These are phyloP conservation scores for Pichia eremophila DNA, from an alignment of 805 yeast genomes.

Conservation along the genomic window DNA sequence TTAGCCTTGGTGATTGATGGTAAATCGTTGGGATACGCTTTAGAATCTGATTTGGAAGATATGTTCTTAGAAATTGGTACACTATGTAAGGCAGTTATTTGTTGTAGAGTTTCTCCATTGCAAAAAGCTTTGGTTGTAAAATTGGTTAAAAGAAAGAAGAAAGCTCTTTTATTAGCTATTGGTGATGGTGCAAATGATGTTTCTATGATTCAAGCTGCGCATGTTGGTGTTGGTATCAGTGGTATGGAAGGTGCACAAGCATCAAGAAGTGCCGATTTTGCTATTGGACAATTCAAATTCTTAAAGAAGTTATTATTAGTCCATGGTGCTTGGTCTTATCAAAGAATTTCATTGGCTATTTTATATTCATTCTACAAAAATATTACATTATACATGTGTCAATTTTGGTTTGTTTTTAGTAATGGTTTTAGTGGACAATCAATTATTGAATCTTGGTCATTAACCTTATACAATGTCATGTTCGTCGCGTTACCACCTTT, in stretches of 20 bases:
- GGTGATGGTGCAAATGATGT: conserved; percentile 99
- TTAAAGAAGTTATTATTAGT: conserved; percentile 76
- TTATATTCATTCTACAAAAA: conserved; percentile 93
- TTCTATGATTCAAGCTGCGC: conserved; percentile 98
- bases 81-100: conserved; percentile 88
- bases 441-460: conserved; percentile 94
- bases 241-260: conserved; percentile 99
- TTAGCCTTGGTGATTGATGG: conserved; percentile 93
- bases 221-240: conserved; percentile 97
- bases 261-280: conserved; percentile 94
- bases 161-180: conserved; percentile 74
- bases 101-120: conserved; percentile 96
- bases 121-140: conserved; percentile 95
- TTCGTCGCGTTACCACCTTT: conserved; percentile 95
- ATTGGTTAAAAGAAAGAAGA: conserved; percentile 76
- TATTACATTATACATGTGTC: conserved; percentile 92
- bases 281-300: conserved; percentile 91
- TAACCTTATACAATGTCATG: conserved; percentile 89
- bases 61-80: conserved; percentile 71
- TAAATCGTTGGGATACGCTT: conserved; percentile 75
- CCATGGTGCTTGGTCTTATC: conserved; percentile 98
- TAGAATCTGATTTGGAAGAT: conserved; percentile 74
- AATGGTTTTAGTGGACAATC: conserved; percentile 95
- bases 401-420: conserved; percentile 92
- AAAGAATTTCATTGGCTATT: conserved; percentile 85